Evolutionary conservation across 2,329 filamentous ascomycete genomes (phyloP).

Genomic region (Exophiala sp.): DNA sequence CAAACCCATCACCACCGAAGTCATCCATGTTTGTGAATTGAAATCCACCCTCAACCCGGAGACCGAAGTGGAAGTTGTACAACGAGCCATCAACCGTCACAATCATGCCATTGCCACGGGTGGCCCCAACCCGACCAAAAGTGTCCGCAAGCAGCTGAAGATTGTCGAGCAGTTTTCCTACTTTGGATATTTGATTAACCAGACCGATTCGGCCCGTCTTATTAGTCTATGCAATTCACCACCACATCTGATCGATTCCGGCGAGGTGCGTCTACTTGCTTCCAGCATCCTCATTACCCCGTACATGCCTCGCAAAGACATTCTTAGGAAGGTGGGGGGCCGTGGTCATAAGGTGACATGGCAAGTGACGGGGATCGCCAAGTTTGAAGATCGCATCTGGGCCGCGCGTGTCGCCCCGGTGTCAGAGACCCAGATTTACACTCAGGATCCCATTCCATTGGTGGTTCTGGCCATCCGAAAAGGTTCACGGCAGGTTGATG

Average conservation of each 20-base stretch:
- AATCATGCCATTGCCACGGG: slow-evolving; percentile 47
- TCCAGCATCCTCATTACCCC: slow-evolving; percentile 89
- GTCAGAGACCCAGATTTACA: slow-evolving; percentile 62
- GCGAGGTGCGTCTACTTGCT: slow-evolving; percentile 72
- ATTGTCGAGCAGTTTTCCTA: slow-evolving; percentile 88
- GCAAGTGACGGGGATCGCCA: slow-evolving; percentile 71
- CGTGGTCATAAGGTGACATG: slow-evolving; percentile 77
- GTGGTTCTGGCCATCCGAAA: slow-evolving; percentile 77
- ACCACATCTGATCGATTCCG: slow-evolving; percentile 52
- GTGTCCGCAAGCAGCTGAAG: slow-evolving; percentile 49
- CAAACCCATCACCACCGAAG: slow-evolving; percentile 66
- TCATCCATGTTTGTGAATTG: slow-evolving; percentile 77
- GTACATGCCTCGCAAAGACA: slow-evolving; percentile 62
- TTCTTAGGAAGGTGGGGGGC: slow-evolving; percentile 79
- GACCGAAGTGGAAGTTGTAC: slow-evolving; percentile 73
- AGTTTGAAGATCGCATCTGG: slow-evolving; percentile 77
- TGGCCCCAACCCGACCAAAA: slow-evolving; percentile 36
- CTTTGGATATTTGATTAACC: slow-evolving; percentile 79
- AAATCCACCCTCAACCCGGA: slow-evolving; percentile 69
- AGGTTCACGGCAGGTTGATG: slow-evolving; percentile 70
- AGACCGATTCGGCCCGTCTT: slow-evolving; percentile 65
- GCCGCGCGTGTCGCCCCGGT: slow-evolving; percentile 73
- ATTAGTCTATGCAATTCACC: slow-evolving; percentile 59
- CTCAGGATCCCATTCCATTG: slow-evolving; percentile 69
- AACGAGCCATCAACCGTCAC: slow-evolving; percentile 83